Evolutionary conservation across 768 basidiomycete species (phyloP), one percentile per base, ranked within the genome.

Genomic region (Filobasidium wieringae): DNA sequence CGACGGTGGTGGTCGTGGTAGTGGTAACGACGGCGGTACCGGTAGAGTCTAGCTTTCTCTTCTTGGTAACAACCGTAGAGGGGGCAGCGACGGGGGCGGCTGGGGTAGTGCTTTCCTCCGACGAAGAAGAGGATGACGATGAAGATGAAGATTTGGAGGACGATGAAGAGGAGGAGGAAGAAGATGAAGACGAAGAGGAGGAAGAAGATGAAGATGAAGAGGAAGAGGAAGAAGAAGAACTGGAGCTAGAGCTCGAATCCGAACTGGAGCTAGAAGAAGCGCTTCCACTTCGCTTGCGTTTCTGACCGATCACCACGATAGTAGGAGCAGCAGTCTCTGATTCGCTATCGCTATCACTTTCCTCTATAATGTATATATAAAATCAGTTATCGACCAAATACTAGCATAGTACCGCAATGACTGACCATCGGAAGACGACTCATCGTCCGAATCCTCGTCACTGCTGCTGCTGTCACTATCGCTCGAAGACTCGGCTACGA

Each of bases 1-100:
- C 43, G 29, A 57, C 63, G 30, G 62, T 63, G 19, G 59, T 55
- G 26, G 61, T 66, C 9, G 74, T 75, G 57, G 72, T 66, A 9
- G 60, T 62, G 26, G 60, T 63, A 41, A 60, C 66, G 26, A 63
- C 55, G 4, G 66, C 52, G 24, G 53, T 36, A n/a, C 64, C 26
- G 26, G 60, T 60, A 15, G 54, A 55, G 34, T 60, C 61, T 15
- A 66, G 43, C 58, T 74, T 69, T 41, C 65, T 60, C 56, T 76
- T 74, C 54, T 68, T 71, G 53, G 63, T 67, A n/a, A 54, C 55
- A 34, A 33, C 32, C 22, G 24, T 41, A 32, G 68, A 68, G 27
- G 63, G 63, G 26, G 59, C 58, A 22, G 59, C 45, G 19, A 52
- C 61, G 22, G 40, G 24, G 11, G 53, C 52, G n/a, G 58, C 26